These are phyloP conservation scores for Tanacetum coccineum DNA, from an alignment of 129 eudicot genomes.

Conservation along the genomic window DNA sequence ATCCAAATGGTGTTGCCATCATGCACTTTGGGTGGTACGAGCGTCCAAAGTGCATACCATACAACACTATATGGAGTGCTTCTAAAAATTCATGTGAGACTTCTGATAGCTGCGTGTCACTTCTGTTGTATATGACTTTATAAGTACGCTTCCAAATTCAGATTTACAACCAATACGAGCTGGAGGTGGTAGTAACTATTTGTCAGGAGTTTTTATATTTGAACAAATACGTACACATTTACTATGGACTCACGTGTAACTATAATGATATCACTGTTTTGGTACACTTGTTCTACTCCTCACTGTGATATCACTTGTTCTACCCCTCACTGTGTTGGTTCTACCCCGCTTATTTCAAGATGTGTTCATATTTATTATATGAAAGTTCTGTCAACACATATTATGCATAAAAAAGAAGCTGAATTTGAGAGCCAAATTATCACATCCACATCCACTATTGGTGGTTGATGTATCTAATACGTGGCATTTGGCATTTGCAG, in stretches of 20 bases:
- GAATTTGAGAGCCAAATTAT: too few relatives aligned
- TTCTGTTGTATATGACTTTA: background rate
- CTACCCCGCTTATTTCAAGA: background rate
- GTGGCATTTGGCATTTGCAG: conserved; percentile 98
- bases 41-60: background rate
- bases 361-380: background rate
- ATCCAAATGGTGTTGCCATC: background rate
- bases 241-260: background rate
- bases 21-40: conserved; percentile 3
- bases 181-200: background rate
- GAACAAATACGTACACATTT: background rate
- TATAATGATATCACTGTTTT: background rate
- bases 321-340: conserved; percentile 5
- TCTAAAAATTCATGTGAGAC: background rate
- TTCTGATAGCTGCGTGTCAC: background rate
- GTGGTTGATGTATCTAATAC: conserved; percentile 96
- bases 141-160: background rate
- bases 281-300: background rate
- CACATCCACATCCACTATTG: conserved; percentile 80
- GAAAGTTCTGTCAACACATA: conserved; percentile 2
- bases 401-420: conserved; percentile 5
- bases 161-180: background rate
- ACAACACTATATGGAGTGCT: background rate
- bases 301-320: too few relatives aligned
- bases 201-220: background rate